These are phyloP conservation scores for Botrytis porri DNA, from an alignment of 2,329 filamentous ascomycete genomes.

Conservation along the genomic window DNA sequence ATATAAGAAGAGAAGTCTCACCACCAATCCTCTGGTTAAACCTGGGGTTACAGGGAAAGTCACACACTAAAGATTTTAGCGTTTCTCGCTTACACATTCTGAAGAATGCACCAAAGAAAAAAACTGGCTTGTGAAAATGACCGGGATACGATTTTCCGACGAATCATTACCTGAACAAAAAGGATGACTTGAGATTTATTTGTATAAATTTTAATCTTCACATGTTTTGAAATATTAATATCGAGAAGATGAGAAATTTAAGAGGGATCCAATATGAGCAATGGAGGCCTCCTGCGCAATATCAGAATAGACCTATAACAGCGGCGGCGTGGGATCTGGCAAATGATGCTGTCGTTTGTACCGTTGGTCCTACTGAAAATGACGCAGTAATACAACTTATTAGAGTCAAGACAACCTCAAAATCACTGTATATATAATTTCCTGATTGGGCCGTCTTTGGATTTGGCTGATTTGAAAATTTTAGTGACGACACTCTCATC, in stretches of 20 bases:
- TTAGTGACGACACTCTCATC: slow-evolving; percentile 47
- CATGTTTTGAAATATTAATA: slow-evolving; percentile 11
- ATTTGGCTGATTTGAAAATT: slow-evolving; percentile 34
- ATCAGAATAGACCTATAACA: slow-evolving; percentile 55
- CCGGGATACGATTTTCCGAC: slow-evolving; percentile 18
- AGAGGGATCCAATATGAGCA: slow-evolving; percentile 70
- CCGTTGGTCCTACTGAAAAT: slow-evolving; percentile 73
- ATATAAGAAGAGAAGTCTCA: slow-evolving; percentile 12
- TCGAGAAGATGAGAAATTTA: slow-evolving; percentile 75
- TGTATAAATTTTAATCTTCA: slow-evolving; percentile 14
- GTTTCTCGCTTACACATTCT: not conserved
- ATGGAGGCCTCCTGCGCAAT: slow-evolving; percentile 56
- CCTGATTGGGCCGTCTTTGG: not conserved
- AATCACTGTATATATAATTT: slow-evolving; percentile 31
- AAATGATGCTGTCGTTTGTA: slow-evolving; percentile 74
- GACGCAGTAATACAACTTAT: slow-evolving; percentile 71
- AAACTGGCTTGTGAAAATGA: slow-evolving; percentile 29
- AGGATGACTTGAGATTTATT: slow-evolving; percentile 11
- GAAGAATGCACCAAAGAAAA: not conserved
- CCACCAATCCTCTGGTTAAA: slow-evolving; percentile 8
- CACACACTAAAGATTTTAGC: slow-evolving; percentile 3
- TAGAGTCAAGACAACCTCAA: slow-evolving; percentile 48
- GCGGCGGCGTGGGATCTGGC: slow-evolving; percentile 83
- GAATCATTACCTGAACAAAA: slow-evolving; percentile 16
- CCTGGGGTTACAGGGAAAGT: slow-evolving; percentile 16